Percentiles rank a stretch among this genome's conserved stretches.
phyloP scores from a whole-genome alignment of 108 stramenopile species.

The Tribonema minus region DNA sequence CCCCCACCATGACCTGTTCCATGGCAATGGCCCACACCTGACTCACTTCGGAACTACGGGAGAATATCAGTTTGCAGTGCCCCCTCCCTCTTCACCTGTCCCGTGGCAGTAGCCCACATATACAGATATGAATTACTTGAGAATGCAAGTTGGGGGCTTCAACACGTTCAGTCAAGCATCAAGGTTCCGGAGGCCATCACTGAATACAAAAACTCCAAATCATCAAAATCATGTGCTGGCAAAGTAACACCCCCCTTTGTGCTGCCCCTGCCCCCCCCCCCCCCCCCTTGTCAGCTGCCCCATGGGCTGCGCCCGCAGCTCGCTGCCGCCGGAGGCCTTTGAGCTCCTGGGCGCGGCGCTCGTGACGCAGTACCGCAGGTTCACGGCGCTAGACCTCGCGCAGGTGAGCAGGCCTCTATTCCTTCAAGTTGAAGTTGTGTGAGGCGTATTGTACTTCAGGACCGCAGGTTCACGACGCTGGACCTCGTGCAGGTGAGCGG shows the following conservation, averaged over 20 bases:
- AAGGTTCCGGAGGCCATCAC: neutral
- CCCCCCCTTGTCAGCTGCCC: neutral
- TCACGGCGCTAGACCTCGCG: neutral
- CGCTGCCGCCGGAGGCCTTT: neutral
- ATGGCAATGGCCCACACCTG: no score
- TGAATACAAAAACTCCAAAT: no score
- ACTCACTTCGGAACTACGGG: no score
- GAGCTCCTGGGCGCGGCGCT: neutral
- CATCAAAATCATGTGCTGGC: no score
- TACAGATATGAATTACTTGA: no score
- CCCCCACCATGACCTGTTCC: no score
- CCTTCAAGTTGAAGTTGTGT: no score
- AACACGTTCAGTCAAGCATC: neutral
- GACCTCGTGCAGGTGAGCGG: neutral
- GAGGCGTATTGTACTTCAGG: no score
- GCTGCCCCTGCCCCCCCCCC: neutral
- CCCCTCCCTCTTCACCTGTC: no score
- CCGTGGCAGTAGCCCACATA: no score
- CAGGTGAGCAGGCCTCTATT: neutral
- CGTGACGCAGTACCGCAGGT: neutral
- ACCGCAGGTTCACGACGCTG: neutral
- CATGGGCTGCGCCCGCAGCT: neutral
- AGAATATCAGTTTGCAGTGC: no score
- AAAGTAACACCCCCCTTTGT: neutral
- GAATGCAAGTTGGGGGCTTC: no score